Conservation (phyloP, 306 rosid genomes). For the Adenanthera pavonina region DNA sequence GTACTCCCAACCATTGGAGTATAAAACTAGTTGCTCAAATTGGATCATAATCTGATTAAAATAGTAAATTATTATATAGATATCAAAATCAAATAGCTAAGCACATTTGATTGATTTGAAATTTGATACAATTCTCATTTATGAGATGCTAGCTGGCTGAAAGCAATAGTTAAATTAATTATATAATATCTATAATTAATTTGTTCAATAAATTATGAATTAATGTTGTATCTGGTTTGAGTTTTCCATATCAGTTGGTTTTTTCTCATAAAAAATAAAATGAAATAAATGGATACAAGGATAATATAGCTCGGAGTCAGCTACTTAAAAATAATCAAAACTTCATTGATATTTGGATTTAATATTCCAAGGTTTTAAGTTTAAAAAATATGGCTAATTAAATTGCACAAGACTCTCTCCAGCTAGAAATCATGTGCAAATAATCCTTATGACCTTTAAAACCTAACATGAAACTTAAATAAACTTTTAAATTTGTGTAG, state of each 20-base stretch:
- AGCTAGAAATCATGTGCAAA: too few species aligned
- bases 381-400: too few species aligned
- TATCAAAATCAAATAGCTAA: slow-evolving; percentile 3
- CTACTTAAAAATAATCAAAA: not conserved
- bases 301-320: not conserved
- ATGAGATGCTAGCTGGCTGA: not conserved
- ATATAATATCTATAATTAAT: not conserved
- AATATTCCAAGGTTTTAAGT: not conserved
- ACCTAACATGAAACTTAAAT: too few species aligned
- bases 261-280: not conserved
- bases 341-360: not conserved
- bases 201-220: not conserved
- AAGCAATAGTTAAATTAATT: not conserved
- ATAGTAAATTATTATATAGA: not conserved
- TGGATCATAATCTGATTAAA: not conserved
- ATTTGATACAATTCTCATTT: not conserved
- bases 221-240: not conserved
- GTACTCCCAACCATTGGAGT: not conserved
- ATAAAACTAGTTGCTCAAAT: not conserved
- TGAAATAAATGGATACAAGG: too few species aligned
- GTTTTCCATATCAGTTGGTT: not conserved
- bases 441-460: too few species aligned
- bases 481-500: too few species aligned
- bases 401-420: too few species aligned
- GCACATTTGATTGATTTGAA: slow-evolving; percentile 13